A percentile compares a stretch with the other conserved stretches of the same genome.
These are phyloP conservation scores for Boletus reticuloceps DNA, from an alignment of 768 basidiomycete genomes.

Conservation along the genomic window DNA sequence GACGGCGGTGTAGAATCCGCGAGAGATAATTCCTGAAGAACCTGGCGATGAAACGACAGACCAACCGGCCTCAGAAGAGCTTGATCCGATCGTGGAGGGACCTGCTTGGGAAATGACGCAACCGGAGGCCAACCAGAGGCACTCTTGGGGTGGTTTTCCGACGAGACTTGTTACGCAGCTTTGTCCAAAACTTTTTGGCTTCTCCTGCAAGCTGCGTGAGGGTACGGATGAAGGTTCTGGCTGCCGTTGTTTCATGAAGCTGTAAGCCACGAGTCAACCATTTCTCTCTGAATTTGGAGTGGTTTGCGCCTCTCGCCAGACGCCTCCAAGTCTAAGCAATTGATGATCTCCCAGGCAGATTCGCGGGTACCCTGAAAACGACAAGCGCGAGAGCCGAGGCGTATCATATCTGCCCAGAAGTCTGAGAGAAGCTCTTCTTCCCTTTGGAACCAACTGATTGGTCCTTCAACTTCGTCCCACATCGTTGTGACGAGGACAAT, in stretches of 20 bases:
- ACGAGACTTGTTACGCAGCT: background rate
- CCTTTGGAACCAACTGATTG: no score
- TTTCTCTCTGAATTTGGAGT: slow-evolving; percentile 16
- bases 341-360: background rate
- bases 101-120: background rate
- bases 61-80: background rate
- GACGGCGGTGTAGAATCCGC: background rate
- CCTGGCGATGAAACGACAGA: background rate
- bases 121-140: background rate
- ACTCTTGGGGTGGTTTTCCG: background rate
- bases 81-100: background rate
- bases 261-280: slow-evolving; percentile 12
- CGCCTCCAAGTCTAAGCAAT: background rate
- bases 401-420: no score
- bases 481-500: slow-evolving; percentile 19
- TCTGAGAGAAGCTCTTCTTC: no score
- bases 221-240: slow-evolving; percentile 12
- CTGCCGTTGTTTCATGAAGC: slow-evolving; percentile 15
- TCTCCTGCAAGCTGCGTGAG: slow-evolving; percentile 1
- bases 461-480: background rate
- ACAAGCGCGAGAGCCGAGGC: no score
- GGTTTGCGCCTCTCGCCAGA: background rate
- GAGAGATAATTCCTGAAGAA: background rate
- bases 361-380: no score
- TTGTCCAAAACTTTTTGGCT: slow-evolving; percentile 5